Percentiles rank a stretch among this genome's conserved stretches.
Evolutionary conservation across 371 early-diverging fungal genomes (phyloP).

Genomic region (Mucor saturninus): DNA sequence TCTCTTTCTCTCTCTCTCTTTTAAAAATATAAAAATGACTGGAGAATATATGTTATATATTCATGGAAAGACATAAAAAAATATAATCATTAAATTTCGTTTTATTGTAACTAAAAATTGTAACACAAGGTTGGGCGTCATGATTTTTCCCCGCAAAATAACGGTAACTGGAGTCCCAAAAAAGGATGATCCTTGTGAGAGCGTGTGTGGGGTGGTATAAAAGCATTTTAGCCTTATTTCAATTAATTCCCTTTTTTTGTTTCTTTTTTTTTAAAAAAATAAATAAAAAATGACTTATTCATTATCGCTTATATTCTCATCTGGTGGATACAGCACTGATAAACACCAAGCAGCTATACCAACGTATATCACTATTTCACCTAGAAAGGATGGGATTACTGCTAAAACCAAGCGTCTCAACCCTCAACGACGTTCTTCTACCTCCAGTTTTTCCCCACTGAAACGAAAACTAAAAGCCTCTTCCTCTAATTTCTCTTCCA

Average conservation of each 20-base stretch:
- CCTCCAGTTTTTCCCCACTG: slow-evolving; percentile 10
- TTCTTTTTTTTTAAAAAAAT: slow-evolving; percentile 1
- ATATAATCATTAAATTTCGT: too few species aligned
- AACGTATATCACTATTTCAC: slow-evolving; percentile 29
- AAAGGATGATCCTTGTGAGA: not conserved
- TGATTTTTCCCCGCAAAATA: not conserved
- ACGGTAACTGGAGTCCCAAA: too few species aligned
- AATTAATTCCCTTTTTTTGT: not conserved
- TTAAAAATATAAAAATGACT: too few species aligned
- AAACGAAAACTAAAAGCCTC: slow-evolving; percentile 26
- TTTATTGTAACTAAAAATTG: too few species aligned
- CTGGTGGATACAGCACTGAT: not conserved
- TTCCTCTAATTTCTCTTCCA: slow-evolving; percentile 22
- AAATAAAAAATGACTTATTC: slow-evolving; percentile 9
- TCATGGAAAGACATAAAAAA: too few species aligned
- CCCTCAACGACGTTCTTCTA: slow-evolving; percentile 4
- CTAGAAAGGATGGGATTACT: slow-evolving; percentile 29
- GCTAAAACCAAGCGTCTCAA: slow-evolving; percentile 31
- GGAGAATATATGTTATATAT: too few species aligned
- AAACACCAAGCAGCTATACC: slow-evolving; percentile 10
- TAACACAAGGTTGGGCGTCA: not conserved
- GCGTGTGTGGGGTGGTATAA: not conserved
- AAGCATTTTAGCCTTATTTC: not conserved
- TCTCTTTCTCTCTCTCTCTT: too few species aligned
- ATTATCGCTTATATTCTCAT: slow-evolving; percentile 14